Evolutionary conservation across 2,329 filamentous ascomycete genomes (phyloP), one percentile per base, ranked within the genome.

Genomic region (Xylaria sp.): DNA sequence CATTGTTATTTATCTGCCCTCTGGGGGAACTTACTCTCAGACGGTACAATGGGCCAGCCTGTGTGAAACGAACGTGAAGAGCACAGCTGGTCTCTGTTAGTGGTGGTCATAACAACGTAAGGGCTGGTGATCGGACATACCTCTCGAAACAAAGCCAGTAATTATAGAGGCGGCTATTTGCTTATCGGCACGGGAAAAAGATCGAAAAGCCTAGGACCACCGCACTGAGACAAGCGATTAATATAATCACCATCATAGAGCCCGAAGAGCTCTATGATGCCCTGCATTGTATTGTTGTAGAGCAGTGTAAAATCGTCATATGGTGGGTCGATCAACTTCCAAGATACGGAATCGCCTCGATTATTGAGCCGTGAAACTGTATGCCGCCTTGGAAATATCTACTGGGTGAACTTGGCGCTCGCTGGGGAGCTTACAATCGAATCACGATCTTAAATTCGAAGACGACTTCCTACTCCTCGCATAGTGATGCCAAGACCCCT

Each of bases 61-160:
- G 51, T 69, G 73, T 64, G 58, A 65, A 73, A 40, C 70, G 72
- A 75, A 77, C 55, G 40, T 65, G 69, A 66, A 72, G 75, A 77
- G 75, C 75, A 68, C 75, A 77, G 75, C 75, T 77, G 48, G 9
- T 44, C n/a, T 44, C 53, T 23, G 60, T 75, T 65, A 74, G 69
- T 27, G 27, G 35, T 4, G 40, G 48, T 3, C 13, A 21, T 57
- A 23, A 37, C 16, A 47, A 63, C 5, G 37, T 23, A 29, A 3
- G 16, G 16, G 16, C 35, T 48, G 2, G 21, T 44, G 54, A 23
- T 44, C 60, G 9, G 48, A 5, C 13, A 37, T 68, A 70, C 68
- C 68, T 70, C 68, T 68, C n/a, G 27, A 55, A 25, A 23, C 21
- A 2, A 63, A 63, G 21, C 23, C 13, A 29, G n/a, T 27, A 29